Evolutionary conservation across 441 rosid genomes (phyloP).

Genomic region (Gossypium schwendimanii): DNA sequence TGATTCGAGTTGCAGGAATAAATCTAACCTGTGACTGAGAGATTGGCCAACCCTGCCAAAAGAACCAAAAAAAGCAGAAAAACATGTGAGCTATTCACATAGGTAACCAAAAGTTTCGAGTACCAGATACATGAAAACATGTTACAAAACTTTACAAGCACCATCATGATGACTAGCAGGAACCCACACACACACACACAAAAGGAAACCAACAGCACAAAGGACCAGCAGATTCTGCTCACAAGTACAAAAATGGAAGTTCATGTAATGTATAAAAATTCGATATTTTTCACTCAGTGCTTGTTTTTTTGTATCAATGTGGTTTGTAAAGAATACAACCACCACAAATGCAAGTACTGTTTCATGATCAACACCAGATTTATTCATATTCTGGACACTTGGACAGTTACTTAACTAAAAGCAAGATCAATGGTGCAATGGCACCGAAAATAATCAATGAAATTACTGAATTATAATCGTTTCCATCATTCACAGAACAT

Average conservation of each 20-base stretch:
- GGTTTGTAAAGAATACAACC: neutral
- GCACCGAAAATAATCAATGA: neutral
- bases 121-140: neutral
- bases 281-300: neutral
- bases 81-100: neutral
- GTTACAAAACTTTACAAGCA: neutral
- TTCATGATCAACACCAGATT: neutral
- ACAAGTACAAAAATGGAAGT: neutral
- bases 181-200: neutral
- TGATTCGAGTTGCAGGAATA: constrained; percentile 14
- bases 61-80: constrained; percentile 9
- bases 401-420: neutral
- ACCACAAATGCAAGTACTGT: neutral
- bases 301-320: neutral
- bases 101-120: neutral
- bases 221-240: neutral
- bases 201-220: neutral
- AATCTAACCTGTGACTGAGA: constrained; percentile 85
- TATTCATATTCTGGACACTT: neutral
- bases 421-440: neutral
- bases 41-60: constrained; percentile 90
- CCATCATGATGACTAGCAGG: neutral
- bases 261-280: neutral
- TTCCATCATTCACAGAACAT: neutral
- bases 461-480: neutral